These are phyloP conservation scores for Penicillium fimorum DNA, from an alignment of 495 filamentous ascomycete genomes.

Conservation along the genomic window DNA sequence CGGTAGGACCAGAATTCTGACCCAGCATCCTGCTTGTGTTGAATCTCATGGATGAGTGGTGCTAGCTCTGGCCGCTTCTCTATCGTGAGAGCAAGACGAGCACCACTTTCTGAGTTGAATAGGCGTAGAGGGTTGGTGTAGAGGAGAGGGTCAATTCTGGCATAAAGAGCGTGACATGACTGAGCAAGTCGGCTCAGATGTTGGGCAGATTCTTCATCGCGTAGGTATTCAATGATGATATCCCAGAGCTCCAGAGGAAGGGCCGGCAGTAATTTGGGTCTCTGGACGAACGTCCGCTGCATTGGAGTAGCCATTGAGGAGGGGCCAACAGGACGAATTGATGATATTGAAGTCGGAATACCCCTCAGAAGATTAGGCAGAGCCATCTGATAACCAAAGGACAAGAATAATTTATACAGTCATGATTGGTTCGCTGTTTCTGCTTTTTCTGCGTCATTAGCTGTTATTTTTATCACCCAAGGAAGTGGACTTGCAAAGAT, in stretches of 20 bases:
- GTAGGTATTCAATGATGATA: slow-evolving; percentile 3
- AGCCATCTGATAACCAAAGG: too few species aligned
- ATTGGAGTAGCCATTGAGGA: neutral
- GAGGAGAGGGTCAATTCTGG: neutral
- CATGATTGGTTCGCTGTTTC: too few species aligned
- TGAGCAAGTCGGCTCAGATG: slow-evolving; percentile 2
- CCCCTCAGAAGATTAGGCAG: neutral
- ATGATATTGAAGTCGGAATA: neutral
- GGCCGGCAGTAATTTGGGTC: neutral
- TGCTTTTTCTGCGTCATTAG: too few species aligned
- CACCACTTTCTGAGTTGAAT: slow-evolving; percentile 4
- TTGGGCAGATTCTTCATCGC: neutral
- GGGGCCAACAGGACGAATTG: neutral
- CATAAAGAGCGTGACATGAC: neutral
- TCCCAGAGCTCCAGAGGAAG: slow-evolving; percentile 4
- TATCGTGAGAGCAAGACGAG: slow-evolving; percentile 8
- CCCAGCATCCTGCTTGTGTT: slow-evolving; percentile 2
- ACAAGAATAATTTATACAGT: too few species aligned
- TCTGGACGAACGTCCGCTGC: neutral
- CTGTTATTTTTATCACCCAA: too few species aligned
- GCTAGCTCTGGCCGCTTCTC: slow-evolving; percentile 4
- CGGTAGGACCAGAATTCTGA: neutral
- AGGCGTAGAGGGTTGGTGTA: neutral
- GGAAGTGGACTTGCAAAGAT: too few species aligned
- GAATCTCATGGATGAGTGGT: neutral